Evolutionary conservation across 768 basidiomycete genomes (phyloP).

Genomic region (Pulveroboletus sp.): DNA sequence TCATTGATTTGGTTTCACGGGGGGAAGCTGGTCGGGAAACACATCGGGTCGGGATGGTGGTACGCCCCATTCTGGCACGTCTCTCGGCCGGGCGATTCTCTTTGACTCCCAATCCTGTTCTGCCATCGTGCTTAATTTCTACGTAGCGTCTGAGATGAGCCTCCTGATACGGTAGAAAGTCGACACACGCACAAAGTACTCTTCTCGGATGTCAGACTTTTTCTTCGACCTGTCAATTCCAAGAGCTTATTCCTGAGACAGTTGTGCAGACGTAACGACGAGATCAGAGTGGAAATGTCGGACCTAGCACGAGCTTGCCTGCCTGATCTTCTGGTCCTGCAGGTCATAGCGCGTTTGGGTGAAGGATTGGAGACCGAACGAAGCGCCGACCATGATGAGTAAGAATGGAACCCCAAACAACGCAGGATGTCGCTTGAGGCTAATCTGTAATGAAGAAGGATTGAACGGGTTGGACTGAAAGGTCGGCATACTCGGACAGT

Average conservation of each 20-base stretch:
- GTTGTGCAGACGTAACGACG: slow-evolving; percentile 31
- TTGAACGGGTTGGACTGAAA: slow-evolving; percentile 44
- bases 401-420: slow-evolving; percentile 88
- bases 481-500: slow-evolving; percentile 34
- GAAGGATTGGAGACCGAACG: slow-evolving; percentile 75
- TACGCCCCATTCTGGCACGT: slow-evolving; percentile 92
- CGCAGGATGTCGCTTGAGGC: slow-evolving; percentile 55
- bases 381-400: slow-evolving; percentile 77
- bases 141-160: not conserved
- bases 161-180: not conserved
- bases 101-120: slow-evolving; percentile 85
- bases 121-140: slow-evolving; percentile 58
- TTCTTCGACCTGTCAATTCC: slow-evolving; percentile 63
- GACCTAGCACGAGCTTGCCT: slow-evolving; percentile 38
- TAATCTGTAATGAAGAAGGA: slow-evolving; percentile 27
- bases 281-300: not conserved
- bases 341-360: slow-evolving; percentile 91
- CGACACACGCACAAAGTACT: slow-evolving; percentile 78
- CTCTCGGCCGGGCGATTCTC: slow-evolving; percentile 76
- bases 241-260: slow-evolving; percentile 76
- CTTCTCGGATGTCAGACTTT: slow-evolving; percentile 90
- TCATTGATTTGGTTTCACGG: slow-evolving; percentile 3
- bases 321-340: slow-evolving; percentile 72
- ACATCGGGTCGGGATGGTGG: slow-evolving; percentile 46
- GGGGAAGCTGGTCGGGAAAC: slow-evolving; percentile 23